Evolutionary conservation across 2,329 filamentous ascomycete genomes (phyloP), one percentile per base, ranked within the genome.

Genomic region (Dothistroma pini): DNA sequence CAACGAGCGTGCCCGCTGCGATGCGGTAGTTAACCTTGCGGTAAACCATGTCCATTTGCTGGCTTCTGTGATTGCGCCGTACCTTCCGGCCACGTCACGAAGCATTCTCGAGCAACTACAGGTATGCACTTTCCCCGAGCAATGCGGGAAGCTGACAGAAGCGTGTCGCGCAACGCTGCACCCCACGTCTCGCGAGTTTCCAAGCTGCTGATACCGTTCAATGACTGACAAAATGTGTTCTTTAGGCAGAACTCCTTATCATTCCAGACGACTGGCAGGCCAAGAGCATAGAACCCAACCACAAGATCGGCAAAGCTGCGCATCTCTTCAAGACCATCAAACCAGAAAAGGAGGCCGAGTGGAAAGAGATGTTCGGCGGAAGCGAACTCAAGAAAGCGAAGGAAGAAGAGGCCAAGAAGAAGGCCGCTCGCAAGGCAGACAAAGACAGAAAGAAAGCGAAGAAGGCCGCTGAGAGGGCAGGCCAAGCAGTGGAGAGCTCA

Each of bases 281-380:
- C 2, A 74, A 75, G 38, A 74, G 75, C 53, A 79, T 95, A 66
- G 81, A 86, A 70, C 82, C 88, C 1, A 89, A 89, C 60, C 91
- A 96, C 78, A 88, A 87, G 73, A 89, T 97, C 65, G 90, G 91
- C 68, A 88, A 89, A 72, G 86, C 92, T 0, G 84, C 86, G 66
- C 88, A 91, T 80, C 81, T 96, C 34, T 96, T 96, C 78, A 85
- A 85, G n/a, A 84, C 84, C 57, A 96, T 96, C 71, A 89, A 92
- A 66, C 82, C 88, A 10, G 87, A 90, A 75, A 93, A 93, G 79
- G 86, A 89, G 52, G 85, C 89, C 56, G 89, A 93, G 74, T 96
- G 92, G 92, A 86, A 89, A 61, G 85, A 89, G 64, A 83, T 84
- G 68, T 96, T 87, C 69, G 87, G 87, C 55, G 87, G 87, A 7